Percentiles rank a stretch among this genome's conserved stretches.
Evolutionary conservation across 106 monocot species (phyloP).

Genomic region (Allium fistulosum): DNA sequence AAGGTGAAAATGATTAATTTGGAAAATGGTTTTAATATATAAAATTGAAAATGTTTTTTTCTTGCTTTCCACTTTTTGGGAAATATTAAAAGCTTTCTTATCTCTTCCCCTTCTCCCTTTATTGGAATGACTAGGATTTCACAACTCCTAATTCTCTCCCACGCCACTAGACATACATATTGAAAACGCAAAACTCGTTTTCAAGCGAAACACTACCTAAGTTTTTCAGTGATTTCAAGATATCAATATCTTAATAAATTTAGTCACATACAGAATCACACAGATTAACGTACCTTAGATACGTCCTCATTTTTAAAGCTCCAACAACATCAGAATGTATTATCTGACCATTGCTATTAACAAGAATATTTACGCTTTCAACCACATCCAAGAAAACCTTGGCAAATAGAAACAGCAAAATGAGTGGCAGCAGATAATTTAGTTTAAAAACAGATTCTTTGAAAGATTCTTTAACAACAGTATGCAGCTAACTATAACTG

Average conservation of each 20-base stretch:
- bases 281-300: conserved; percentile 55
- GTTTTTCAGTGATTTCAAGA: neutral
- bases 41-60: too few species aligned
- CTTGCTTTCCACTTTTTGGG: neutral
- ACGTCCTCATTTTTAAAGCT: conserved; percentile 97
- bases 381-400: conserved; percentile 99
- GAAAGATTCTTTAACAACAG: neutral
- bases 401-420: conserved; percentile 2
- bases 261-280: neutral
- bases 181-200: neutral
- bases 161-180: neutral
- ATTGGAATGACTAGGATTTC: neutral
- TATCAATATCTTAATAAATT: neutral
- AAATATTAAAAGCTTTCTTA: neutral
- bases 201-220: neutral
- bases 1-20: too few species aligned
- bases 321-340: conserved; percentile 98
- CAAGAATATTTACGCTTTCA: conserved; percentile 98
- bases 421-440: too few species aligned
- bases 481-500: neutral
- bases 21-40: too few species aligned
- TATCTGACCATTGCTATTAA: conserved; percentile 98
- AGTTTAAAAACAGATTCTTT: too few species aligned
- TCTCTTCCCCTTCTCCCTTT: neutral
- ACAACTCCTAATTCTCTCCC: too few species aligned